phyloP scores from a whole-genome alignment of 352 stramenopile genomes.

The Stephanocyclus meneghinianus region DNA sequence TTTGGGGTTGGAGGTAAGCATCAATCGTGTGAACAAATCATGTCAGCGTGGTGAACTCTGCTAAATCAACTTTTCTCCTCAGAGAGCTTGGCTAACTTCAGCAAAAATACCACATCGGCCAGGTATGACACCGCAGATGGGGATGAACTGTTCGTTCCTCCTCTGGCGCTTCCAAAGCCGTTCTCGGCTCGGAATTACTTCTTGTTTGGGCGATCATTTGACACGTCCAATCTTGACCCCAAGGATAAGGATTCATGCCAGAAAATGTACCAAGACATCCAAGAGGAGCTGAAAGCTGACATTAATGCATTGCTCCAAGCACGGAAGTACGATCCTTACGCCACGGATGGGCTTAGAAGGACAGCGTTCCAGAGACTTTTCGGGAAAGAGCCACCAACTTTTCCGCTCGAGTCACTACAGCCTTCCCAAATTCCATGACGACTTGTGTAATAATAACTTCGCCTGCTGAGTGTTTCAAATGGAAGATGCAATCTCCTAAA shows the following conservation, averaged over 20 bases:
- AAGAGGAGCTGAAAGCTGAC: slow-evolving; percentile 65
- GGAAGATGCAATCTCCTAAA: too few relatives aligned
- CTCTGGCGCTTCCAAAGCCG: slow-evolving; percentile 69
- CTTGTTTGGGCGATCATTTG: slow-evolving; percentile 80
- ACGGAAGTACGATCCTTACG: slow-evolving; percentile 77
- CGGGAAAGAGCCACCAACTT: slow-evolving; percentile 43
- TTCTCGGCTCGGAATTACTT: slow-evolving; percentile 84
- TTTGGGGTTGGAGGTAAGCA: slow-evolving; percentile 59
- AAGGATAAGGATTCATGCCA: slow-evolving; percentile 73
- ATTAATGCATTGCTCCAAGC: slow-evolving; percentile 78
- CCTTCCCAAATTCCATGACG: slow-evolving; percentile 3
- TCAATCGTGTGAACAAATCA: neutral
- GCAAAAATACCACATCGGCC: slow-evolving; percentile 53
- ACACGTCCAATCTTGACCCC: slow-evolving; percentile 67
- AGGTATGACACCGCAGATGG: slow-evolving; percentile 57
- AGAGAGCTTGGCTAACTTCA: slow-evolving; percentile 51
- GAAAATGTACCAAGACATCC: slow-evolving; percentile 62
- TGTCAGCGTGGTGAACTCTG: neutral
- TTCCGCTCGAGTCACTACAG: slow-evolving; percentile 28
- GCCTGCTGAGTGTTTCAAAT: too few relatives aligned
- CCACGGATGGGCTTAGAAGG: slow-evolving; percentile 33
- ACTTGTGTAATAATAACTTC: neutral
- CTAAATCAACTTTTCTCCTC: neutral
- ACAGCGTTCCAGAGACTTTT: slow-evolving; percentile 28
- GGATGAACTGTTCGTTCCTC: slow-evolving; percentile 69